phyloP scores from a whole-genome alignment of 1,284 basidiomycete species.

The Melanopsichium pennsylvanicum region DNA sequence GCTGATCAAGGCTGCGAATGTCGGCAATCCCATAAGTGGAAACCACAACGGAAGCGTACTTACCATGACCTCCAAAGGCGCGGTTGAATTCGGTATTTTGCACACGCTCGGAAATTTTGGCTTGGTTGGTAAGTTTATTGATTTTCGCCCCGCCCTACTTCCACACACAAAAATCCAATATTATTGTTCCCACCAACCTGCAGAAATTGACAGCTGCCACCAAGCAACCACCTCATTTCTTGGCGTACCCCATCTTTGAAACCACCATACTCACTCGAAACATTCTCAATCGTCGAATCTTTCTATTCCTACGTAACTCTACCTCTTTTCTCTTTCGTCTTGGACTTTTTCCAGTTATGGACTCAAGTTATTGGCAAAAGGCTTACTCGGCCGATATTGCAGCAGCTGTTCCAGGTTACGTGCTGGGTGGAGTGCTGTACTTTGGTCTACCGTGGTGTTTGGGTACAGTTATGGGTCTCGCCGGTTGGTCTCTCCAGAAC shows the following conservation, averaged over 20 bases:
- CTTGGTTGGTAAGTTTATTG: no score
- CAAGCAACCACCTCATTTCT: no score
- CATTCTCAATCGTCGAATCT: no score
- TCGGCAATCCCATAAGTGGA: slow-evolving; percentile 67
- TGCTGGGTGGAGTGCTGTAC: slow-evolving; percentile 59
- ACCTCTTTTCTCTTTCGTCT: no score
- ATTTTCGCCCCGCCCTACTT: no score
- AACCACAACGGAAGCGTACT: slow-evolving; percentile 75
- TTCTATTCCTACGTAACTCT: no score
- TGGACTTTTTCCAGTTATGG: no score
- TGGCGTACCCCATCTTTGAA: no score
- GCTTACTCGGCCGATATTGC: slow-evolving; percentile 53
- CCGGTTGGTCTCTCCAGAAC: slow-evolving; percentile 37
- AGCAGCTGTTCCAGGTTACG: slow-evolving; percentile 57
- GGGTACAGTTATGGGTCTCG: slow-evolving; percentile 54
- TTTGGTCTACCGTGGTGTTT: slow-evolving; percentile 60
- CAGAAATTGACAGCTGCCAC: no score
- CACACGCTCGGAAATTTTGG: slow-evolving; percentile 61
- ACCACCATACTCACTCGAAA: no score
- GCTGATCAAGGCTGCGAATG: slow-evolving; percentile 32
- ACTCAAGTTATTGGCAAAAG: slow-evolving; percentile 59
- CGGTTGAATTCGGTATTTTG: slow-evolving; percentile 66
- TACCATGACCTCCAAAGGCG: slow-evolving; percentile 82
- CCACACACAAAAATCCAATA: no score
- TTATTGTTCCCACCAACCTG: no score